Conservation (phyloP, 345 rosid species). For the Hibiscus trionum region DNA sequence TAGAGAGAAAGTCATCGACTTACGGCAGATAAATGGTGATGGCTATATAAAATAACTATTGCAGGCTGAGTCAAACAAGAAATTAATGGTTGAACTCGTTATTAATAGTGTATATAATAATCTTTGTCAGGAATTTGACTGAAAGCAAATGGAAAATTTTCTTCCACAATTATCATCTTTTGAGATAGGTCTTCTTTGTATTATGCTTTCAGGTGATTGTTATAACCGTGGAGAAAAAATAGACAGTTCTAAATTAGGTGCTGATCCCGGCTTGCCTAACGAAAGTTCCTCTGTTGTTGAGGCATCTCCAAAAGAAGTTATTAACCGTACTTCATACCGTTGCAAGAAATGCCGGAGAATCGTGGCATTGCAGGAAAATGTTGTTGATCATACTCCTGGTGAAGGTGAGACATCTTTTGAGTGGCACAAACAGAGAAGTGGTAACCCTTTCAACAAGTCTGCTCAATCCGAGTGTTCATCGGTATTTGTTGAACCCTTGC, state of each 20-base stretch:
- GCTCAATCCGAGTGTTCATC: constrained; percentile 54
- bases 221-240: constrained; percentile 67
- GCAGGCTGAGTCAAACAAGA: not conserved
- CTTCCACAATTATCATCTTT: not conserved
- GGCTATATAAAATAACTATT: not conserved
- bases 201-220: constrained; percentile 39
- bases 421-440: constrained; percentile 57
- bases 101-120: not conserved
- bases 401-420: constrained; percentile 66
- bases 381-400: constrained; percentile 59
- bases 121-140: constrained; percentile 4
- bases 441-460: constrained; percentile 44
- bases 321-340: constrained; percentile 33
- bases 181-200: not conserved
- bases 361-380: constrained; percentile 62
- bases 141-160: not conserved
- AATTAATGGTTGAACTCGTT: not conserved
- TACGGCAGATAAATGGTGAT: not conserved
- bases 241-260: constrained; percentile 62
- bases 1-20: not conserved
- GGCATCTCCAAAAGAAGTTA: constrained; percentile 26
- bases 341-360: constrained; percentile 78
- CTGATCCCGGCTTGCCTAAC: constrained; percentile 49
- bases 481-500: constrained; percentile 66
- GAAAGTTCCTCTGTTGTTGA: constrained; percentile 27